Percentiles rank a stretch among this genome's conserved stretches.
Evolutionary conservation across 1,139 yeast species (phyloP).

Genomic region (Hyphopichia pseudoburtonii): DNA sequence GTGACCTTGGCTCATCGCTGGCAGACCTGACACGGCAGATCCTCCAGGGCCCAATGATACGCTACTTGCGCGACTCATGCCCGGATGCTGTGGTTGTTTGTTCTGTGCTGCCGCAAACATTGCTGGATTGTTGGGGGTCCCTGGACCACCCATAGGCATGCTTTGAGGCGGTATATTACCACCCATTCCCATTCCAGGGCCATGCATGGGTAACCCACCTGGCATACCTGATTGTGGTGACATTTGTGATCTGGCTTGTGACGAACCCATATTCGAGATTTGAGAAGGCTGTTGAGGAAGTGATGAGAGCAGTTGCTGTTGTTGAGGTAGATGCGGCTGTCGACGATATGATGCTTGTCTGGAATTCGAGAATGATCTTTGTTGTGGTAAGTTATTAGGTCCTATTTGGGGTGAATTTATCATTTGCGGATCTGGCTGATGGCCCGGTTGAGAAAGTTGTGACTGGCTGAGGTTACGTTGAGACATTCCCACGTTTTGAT

Average conservation of each 20-base stretch:
- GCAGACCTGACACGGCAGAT: neutral
- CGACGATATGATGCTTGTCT: slow-evolving; percentile 3
- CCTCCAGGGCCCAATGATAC: slow-evolving; percentile 2
- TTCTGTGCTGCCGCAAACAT: neutral
- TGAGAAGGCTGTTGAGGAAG: slow-evolving; percentile 1
- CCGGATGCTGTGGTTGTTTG: slow-evolving; percentile 3
- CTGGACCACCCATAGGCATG: slow-evolving; percentile 1
- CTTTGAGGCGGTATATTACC: slow-evolving; percentile 1
- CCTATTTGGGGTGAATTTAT: neutral
- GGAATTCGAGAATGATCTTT: slow-evolving; percentile 3
- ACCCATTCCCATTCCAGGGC: neutral
- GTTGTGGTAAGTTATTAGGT: slow-evolving; percentile 3
- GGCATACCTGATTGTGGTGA: neutral
- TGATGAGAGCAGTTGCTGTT: slow-evolving; percentile 2
- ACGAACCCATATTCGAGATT: neutral
- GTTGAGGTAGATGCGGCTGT: slow-evolving; percentile 4
- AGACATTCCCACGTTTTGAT: slow-evolving; percentile 5
- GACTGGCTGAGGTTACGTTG: slow-evolving; percentile 7
- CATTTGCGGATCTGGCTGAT: slow-evolving; percentile 7
- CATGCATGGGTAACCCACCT: neutral
- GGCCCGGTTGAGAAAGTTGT: slow-evolving; percentile 8
- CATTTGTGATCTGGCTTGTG: neutral
- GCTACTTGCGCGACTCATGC: slow-evolving; percentile 3
- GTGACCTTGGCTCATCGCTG: neutral
- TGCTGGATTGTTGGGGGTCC: neutral